These are phyloP conservation scores for Phytophthora ohioensis DNA, from an alignment of 352 stramenopile species.

Conservation along the genomic window DNA sequence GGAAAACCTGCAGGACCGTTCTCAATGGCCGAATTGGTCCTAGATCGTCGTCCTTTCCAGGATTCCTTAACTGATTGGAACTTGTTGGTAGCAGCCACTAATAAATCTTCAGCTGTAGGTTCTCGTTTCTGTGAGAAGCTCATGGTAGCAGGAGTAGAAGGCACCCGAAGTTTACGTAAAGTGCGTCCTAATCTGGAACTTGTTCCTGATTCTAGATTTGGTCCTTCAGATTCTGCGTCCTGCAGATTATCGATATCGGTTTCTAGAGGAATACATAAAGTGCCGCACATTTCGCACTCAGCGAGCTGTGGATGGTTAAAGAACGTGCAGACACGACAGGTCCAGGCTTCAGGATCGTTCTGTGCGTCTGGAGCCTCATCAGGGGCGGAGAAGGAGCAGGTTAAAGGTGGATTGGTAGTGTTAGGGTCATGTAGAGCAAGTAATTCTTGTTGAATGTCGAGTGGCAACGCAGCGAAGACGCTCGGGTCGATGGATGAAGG, in stretches of 20 bases:
- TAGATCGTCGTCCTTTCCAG: slow-evolving; percentile 32
- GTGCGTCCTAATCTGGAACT: slow-evolving; percentile 42
- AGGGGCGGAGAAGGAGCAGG: not conserved
- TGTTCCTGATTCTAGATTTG: not conserved
- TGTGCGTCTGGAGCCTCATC: slow-evolving; percentile 3
- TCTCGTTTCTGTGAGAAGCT: slow-evolving; percentile 68
- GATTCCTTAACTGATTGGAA: slow-evolving; percentile 60
- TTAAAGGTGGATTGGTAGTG: not conserved
- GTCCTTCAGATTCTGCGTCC: not conserved
- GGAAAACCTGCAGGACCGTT: slow-evolving; percentile 27
- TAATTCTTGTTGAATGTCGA: slow-evolving; percentile 67
- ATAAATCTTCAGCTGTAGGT: slow-evolving; percentile 68
- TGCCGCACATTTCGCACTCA: slow-evolving; percentile 82
- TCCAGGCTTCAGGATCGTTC: slow-evolving; percentile 43
- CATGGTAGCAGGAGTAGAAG: slow-evolving; percentile 50
- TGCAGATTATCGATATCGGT: slow-evolving; percentile 1
- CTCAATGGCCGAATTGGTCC: slow-evolving; percentile 25
- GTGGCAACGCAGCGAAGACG: slow-evolving; percentile 61
- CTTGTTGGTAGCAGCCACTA: slow-evolving; percentile 58
- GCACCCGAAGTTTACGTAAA: slow-evolving; percentile 55
- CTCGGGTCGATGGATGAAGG: slow-evolving; percentile 49
- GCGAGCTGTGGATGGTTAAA: slow-evolving; percentile 74
- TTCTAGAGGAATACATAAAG: slow-evolving; percentile 37
- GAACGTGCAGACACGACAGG: slow-evolving; percentile 83
- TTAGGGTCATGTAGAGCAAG: slow-evolving; percentile 10